Evolutionary conservation across 768 basidiomycete genomes (phyloP).

Genomic region (Tricholoma saponaceum): DNA sequence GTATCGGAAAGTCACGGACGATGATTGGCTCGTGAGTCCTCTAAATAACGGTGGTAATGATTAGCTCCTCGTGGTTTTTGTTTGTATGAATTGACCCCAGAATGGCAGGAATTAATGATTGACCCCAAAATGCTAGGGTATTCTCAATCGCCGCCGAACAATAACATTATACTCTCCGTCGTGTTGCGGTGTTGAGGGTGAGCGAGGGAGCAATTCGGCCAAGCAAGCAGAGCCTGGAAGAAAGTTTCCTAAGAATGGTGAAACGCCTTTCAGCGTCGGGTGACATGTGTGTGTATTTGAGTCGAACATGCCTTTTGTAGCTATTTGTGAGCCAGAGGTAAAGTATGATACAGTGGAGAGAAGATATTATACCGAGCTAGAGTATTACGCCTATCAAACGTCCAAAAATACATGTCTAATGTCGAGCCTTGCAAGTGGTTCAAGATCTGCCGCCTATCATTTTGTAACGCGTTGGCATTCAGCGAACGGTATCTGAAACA

Average conservation of each 20-base stretch:
- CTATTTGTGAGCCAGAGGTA: neutral
- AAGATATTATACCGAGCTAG: constrained; percentile 11
- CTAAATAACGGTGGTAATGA: neutral
- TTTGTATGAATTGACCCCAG: neutral
- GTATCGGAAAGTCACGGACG: neutral
- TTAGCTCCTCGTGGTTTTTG: neutral
- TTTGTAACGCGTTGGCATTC: constrained; percentile 37
- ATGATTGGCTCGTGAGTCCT: neutral
- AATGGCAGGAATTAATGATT: too few relatives aligned
- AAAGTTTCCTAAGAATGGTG: neutral
- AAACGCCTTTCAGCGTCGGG: neutral
- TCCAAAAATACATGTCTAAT: neutral
- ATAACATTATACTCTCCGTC: neutral
- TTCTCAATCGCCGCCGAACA: neutral
- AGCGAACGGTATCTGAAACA: constrained; percentile 41
- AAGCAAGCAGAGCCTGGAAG: neutral
- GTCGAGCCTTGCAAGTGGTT: neutral
- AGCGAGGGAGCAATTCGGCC: neutral
- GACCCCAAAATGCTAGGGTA: neutral
- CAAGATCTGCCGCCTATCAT: constrained; percentile 19
- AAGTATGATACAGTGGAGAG: constrained; percentile 1
- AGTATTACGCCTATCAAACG: constrained; percentile 3
- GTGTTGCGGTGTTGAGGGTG: neutral
- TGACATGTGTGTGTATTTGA: neutral
- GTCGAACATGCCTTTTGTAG: neutral